phyloP scores from a whole-genome alignment of 1,284 basidiomycete genomes.

The Schizophyllum amplum region DNA sequence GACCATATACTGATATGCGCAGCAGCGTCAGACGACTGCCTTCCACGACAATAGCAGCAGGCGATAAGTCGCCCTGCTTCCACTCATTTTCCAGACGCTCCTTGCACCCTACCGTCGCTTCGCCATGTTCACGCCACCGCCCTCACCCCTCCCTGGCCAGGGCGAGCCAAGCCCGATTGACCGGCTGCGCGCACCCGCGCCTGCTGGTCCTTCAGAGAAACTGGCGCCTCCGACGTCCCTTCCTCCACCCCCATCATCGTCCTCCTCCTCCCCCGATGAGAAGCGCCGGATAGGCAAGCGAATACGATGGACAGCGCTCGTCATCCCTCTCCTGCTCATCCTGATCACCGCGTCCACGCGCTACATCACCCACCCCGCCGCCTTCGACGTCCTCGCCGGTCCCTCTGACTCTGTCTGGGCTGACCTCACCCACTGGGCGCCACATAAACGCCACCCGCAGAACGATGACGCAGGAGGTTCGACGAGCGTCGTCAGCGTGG shows the following conservation, averaged over 20 bases:
- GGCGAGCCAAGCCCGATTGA: background rate
- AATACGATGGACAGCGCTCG: slow-evolving; percentile 29
- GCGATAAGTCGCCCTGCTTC: no score
- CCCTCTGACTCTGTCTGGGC: slow-evolving; percentile 11
- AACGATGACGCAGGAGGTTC: background rate
- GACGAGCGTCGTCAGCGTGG: background rate
- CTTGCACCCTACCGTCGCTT: slow-evolving; percentile 1
- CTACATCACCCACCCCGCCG: slow-evolving; percentile 37
- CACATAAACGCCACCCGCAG: slow-evolving; percentile 32
- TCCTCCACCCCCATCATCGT: slow-evolving; percentile 10
- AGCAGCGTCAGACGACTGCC: no score
- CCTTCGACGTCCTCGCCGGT: slow-evolving; percentile 35
- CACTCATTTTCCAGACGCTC: slow-evolving; percentile 9
- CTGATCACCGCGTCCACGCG: slow-evolving; percentile 45
- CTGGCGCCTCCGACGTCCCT: background rate
- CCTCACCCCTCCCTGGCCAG: slow-evolving; percentile 9
- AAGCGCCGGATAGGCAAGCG: slow-evolving; percentile 36
- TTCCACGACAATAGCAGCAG: no score
- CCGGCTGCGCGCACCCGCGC: background rate
- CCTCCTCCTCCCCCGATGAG: slow-evolving; percentile 1
- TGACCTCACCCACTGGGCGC: slow-evolving; percentile 23
- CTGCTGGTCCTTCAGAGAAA: no score
- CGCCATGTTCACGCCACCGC: slow-evolving; percentile 14
- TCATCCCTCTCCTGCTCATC: slow-evolving; percentile 46
- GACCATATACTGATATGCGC: no score